A percentile compares a stretch with the other conserved stretches of the same genome.
phyloP scores from a whole-genome alignment of 495 filamentous ascomycete genomes.

The Xylaria palmicola region DNA sequence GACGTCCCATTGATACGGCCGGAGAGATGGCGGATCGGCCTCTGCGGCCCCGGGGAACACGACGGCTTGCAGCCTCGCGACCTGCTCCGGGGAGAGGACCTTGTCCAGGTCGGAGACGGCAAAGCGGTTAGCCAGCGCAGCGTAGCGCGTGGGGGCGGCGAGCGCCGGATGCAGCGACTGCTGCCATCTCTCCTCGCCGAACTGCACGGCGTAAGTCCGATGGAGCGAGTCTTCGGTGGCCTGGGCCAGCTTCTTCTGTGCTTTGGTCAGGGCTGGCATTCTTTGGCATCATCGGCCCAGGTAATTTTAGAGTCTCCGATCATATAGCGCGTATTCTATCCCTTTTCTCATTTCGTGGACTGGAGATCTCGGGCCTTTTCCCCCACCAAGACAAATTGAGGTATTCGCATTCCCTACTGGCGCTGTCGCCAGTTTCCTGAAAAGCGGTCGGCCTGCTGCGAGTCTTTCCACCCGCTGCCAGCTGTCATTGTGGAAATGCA shows the following conservation, averaged over 20 bases:
- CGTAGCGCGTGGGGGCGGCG: conserved; percentile 12
- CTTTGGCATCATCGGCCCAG: not conserved
- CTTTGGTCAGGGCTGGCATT: conserved; percentile 18
- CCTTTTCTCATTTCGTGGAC: too few relatives aligned
- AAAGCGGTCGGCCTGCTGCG: not conserved
- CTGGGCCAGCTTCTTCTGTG: conserved; percentile 13
- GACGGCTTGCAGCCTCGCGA: not conserved
- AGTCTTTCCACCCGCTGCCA: conserved; percentile 3
- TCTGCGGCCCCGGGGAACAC: not conserved
- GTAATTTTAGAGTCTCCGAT: not conserved
- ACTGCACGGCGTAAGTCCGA: conserved; percentile 5
- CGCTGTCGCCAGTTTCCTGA: too few relatives aligned
- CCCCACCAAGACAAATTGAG: too few relatives aligned
- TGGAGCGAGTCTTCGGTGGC: conserved; percentile 17
- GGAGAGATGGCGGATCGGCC: not conserved
- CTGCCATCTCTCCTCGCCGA: conserved; percentile 12
- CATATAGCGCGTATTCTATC: not conserved
- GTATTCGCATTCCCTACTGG: too few relatives aligned
- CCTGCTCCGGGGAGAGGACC: not conserved
- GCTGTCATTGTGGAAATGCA: too few relatives aligned
- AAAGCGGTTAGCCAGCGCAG: conserved; percentile 13
- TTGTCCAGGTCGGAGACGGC: not conserved
- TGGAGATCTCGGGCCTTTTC: too few relatives aligned
- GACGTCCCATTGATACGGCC: conserved; percentile 14
- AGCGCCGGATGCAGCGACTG: conserved; percentile 14